Base-by-base conservation (phyloP, 495 filamentous ascomycete species). In the Neurospora sp. region DNA sequence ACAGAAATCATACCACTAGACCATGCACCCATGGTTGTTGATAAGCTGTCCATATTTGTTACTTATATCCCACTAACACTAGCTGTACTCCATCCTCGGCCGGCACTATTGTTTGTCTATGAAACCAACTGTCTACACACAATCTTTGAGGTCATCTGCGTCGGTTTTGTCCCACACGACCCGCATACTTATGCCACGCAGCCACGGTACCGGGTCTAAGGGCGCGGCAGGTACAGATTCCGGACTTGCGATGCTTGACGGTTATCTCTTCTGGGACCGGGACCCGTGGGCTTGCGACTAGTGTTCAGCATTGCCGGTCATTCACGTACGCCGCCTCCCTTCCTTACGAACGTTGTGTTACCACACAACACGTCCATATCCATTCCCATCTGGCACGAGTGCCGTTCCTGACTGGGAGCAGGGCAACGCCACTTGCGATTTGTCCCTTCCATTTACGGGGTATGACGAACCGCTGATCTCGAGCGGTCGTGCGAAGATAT, bases 1-100 rank as follows among this genome's bases (percentile, higher is more conserved):
- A 71, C 72, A 73, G 72, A 73, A 53, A 73, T 73, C 66, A 53
- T 73, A 73, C 66, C 66, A 53, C 72, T 53, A 69, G 72, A 73
- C 69, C 72, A 71, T 73, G 69, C 72, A 68, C 72, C 72, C 72
- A 73, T 41, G 41, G 66, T 18, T 48, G 35, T 73, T 66, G 18
- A 7, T 5, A 11, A 11, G 5, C 4, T 22, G 20, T 12, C 10
- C 20, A 27, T 10, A 22, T 5, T 22, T 5, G 0, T 5, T 12
- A 14, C 4, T 20, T 27, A 59, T 59, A 14, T 59, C 0, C 4
- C 0, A 66, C 14, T 7, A 16, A 4, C 1, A 35, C 7, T 2
- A 9, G 7, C 48, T 59, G 10, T 1, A 0, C 1, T 12, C 20
- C 11, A 14, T 14, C 22, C 11, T 53, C 10, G 10, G 10, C 9